phyloP scores from a whole-genome alignment of 108 stramenopile genomes.

The Fragilariopsis cylindrus region DNA sequence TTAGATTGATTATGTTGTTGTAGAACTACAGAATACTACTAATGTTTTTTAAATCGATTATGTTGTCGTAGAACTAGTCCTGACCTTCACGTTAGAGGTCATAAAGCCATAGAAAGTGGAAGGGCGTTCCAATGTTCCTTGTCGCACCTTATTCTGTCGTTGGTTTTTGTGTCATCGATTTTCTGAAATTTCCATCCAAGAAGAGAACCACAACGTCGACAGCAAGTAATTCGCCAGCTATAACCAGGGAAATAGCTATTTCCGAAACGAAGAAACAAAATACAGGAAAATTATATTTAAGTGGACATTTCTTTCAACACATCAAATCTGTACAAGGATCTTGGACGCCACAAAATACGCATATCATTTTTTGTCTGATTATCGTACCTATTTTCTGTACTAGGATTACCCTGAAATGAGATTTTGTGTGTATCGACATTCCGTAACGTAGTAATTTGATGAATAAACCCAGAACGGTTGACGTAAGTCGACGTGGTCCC shows the following conservation, averaged over 20 bases:
- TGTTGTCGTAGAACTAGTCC: background rate
- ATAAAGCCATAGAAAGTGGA: constrained; percentile 32
- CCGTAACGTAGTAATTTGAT: constrained; percentile 75
- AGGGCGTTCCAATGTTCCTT: constrained; percentile 23
- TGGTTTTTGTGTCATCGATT: background rate
- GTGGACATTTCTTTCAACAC: background rate
- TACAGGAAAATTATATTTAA: no score
- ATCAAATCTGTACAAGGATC: background rate
- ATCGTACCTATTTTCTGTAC: constrained; percentile 60
- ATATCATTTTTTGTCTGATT: background rate
- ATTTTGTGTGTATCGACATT: constrained; percentile 41
- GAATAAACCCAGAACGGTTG: constrained; percentile 79
- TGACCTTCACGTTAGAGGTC: constrained; percentile 19
- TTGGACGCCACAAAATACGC: background rate
- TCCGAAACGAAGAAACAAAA: background rate
- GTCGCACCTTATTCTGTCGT: background rate
- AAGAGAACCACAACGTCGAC: constrained; percentile 51
- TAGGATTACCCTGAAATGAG: constrained; percentile 43
- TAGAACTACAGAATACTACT: background rate
- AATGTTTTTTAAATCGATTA: background rate
- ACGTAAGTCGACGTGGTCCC: constrained; percentile 80
- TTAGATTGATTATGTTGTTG: background rate
- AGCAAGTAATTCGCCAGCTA: constrained; percentile 69
- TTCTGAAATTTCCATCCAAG: constrained; percentile 85
- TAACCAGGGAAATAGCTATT: constrained; percentile 74